Evolutionary conservation across 2,329 filamentous ascomycete species (phyloP).

Genomic region (Hypocrella siamensis): DNA sequence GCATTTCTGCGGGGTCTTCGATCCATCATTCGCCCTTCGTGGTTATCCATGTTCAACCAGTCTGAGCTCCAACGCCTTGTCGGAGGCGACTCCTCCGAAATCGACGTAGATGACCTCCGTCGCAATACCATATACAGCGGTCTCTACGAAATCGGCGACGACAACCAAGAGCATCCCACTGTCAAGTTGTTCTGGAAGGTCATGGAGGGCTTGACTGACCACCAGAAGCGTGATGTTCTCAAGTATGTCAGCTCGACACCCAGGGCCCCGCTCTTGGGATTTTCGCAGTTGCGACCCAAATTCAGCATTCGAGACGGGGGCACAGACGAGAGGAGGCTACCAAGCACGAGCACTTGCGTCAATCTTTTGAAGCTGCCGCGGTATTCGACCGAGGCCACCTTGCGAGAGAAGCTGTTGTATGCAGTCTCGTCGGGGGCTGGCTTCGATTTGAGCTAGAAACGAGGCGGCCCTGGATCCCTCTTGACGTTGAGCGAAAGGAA

Average conservation of each 20-base stretch:
- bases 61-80: conserved; percentile 85
- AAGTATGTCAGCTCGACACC: conserved; percentile 95
- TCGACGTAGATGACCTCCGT: conserved; percentile 76
- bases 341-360: conserved; percentile 90
- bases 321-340: conserved; percentile 50
- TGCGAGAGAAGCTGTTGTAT: conserved; percentile 75
- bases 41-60: conserved; percentile 99
- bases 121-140: conserved; percentile 77
- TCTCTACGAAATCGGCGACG: conserved; percentile 78
- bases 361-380: conserved; percentile 85
- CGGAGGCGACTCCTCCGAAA: conserved; percentile 70
- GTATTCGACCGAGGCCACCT: conserved; percentile 48
- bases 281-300: conserved; percentile 65
- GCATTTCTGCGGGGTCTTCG: conserved; percentile 79
- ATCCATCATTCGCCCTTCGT: conserved; percentile 76
- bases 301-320: conserved; percentile 79
- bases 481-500: too few species aligned
- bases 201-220: conserved; percentile 59
- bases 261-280: conserved; percentile 76
- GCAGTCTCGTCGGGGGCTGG: conserved; percentile 81
- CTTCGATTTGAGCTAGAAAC: conserved; percentile 58
- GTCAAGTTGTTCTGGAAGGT: conserved; percentile 85
- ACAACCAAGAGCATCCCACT: conserved; percentile 71
- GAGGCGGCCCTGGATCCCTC: too few species aligned
- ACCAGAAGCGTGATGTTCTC: conserved; percentile 68